Evolutionary conservation across 2,329 filamentous ascomycete genomes (phyloP), one percentile per base, ranked within the genome.

Genomic region (Trichoderma sp.): DNA sequence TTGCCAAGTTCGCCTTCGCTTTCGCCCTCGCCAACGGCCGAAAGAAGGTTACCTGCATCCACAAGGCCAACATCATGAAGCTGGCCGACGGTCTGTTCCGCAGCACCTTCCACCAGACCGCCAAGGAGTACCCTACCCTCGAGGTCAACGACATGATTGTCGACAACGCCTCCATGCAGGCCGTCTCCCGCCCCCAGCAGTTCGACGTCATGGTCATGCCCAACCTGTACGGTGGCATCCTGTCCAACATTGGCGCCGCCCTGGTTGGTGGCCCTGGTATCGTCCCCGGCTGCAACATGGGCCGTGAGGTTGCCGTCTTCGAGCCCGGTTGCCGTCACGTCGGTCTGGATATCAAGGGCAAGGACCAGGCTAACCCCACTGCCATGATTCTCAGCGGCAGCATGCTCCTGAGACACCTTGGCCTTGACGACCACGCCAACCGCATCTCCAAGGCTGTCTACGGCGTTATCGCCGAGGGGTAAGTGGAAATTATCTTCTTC

Each of bases 31-130:
- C 96, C 84, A 99, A 99, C 89, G 95, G 97, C 90, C 91, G 96
- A 82, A 95, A 97, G 89, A 98, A 98, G 92, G 94, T 99, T 72
- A 98, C 96, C 77, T 98, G 95, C 87, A 98, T 99, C 82, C 96
- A 99, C 92, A 99, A 99, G 90, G 96, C 96, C 85, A 99, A 99
- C 89, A 99, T 99, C 87, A 99, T 99, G 96, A 99, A 99, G 90
- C 89, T 99, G 73, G 95, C 95, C 82, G 96, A 99, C 79, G 96
- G 96, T 85, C 93, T 99, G 71, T 99, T 99, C 93, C 93, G 96
- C 83, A 95, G 91, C 86, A 98, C 96, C 77, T 97, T 98, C 89
- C 94, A 97, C 87, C 88, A 91, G 80, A 91, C 96, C 77, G 93
- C 94, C 76, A 93, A 97, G 87, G 94, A 97, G 83, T 99, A 96